phyloP scores from a whole-genome alignment of 2,329 filamentous ascomycete genomes.

The Phaeosphaeria sp. region DNA sequence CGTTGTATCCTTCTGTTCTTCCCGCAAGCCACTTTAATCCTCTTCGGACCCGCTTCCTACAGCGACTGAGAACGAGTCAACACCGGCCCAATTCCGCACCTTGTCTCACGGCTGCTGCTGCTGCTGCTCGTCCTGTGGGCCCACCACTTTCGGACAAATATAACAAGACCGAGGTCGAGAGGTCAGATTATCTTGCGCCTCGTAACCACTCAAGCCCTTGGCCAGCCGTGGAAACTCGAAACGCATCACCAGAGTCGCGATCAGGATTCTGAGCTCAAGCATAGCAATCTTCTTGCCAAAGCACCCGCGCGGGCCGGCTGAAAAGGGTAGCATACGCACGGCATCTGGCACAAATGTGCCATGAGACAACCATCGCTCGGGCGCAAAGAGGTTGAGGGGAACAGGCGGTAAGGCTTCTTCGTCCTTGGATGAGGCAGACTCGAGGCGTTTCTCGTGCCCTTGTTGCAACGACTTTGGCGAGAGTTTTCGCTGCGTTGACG shows the following conservation, averaged over 20 bases:
- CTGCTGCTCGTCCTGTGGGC: too few species aligned
- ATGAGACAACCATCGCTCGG: conserved; percentile 46
- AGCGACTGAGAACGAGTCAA: too few species aligned
- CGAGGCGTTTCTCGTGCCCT: background rate
- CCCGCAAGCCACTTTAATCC: too few species aligned
- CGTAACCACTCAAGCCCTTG: conserved; percentile 7
- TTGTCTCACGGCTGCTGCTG: too few species aligned
- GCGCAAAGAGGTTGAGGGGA: conserved; percentile 18
- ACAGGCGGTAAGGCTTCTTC: background rate
- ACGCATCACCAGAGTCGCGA: conserved; percentile 7
- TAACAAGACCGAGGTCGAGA: conserved; percentile 3
- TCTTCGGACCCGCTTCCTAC: too few species aligned
- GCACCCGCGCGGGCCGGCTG: conserved; percentile 11
- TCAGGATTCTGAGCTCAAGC: conserved; percentile 11
- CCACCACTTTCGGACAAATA: background rate
- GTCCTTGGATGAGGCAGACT: background rate
- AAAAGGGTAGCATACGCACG: conserved; percentile 10
- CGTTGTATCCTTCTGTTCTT: too few species aligned
- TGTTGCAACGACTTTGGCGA: background rate
- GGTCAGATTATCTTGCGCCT: conserved; percentile 5
- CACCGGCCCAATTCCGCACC: too few species aligned
- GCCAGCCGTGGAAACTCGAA: conserved; percentile 6
- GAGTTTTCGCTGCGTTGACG: background rate
- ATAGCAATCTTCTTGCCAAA: conserved; percentile 15
- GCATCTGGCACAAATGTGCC: conserved; percentile 24